phyloP scores from a whole-genome alignment of 2,329 filamentous ascomycete genomes.

The Cordyceps javanica region DNA sequence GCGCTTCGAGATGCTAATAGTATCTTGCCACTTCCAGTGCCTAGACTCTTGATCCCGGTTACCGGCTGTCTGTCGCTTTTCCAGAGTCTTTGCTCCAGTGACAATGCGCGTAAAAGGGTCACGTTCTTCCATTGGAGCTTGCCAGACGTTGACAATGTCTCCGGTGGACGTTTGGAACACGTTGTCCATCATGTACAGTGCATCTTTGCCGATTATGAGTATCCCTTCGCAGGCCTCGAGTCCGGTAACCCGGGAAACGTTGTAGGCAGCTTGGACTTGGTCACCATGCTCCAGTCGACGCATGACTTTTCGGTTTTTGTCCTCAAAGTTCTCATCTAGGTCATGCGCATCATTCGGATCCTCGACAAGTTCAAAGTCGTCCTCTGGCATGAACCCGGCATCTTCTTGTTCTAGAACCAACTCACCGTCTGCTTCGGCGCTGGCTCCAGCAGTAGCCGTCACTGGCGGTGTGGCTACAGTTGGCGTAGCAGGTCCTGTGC shows the following conservation, averaged over 20 bases:
- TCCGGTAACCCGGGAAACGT: conserved; percentile 89
- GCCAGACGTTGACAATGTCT: conserved; percentile 94
- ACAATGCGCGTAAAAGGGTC: conserved; percentile 96
- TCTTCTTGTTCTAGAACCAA: conserved; percentile 19
- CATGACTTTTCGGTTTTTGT: conserved; percentile 98
- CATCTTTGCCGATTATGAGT: conserved; percentile 85
- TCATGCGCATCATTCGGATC: conserved; percentile 83
- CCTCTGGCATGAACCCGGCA: conserved; percentile 52
- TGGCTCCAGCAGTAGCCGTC: background rate
- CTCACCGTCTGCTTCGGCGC: background rate
- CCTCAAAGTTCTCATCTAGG: conserved; percentile 72
- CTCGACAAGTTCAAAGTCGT: conserved; percentile 94
- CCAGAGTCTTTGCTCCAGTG: conserved; percentile 55
- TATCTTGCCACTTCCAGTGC: conserved; percentile 89
- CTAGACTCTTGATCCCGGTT: conserved; percentile 69
- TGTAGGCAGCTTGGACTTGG: conserved; percentile 88
- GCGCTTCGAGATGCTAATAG: conserved; percentile 92
- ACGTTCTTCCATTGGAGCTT: conserved; percentile 84
- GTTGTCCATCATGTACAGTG: conserved; percentile 90
- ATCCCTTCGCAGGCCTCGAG: conserved; percentile 92
- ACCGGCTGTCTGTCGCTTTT: conserved; percentile 53
- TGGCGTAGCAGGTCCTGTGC: background rate
- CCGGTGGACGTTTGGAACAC: conserved; percentile 93
- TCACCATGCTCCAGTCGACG: conserved; percentile 85
- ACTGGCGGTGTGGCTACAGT: background rate